Evolutionary conservation across 805 yeast genomes (phyloP).

Genomic region (Wickerhamomyces queroliae): DNA sequence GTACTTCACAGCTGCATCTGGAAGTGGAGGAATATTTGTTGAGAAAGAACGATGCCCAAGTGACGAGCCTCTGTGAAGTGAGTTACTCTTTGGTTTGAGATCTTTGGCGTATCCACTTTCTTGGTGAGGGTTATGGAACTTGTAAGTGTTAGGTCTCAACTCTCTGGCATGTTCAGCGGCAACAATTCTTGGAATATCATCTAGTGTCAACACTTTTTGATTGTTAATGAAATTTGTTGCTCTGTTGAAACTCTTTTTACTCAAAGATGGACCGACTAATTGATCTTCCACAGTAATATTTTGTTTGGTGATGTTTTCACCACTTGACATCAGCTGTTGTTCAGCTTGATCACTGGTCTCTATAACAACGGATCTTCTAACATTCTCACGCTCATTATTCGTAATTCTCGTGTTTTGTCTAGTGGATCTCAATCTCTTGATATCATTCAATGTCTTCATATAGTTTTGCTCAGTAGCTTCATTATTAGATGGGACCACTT

Average conservation of each 20-base stretch:
- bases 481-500: slow-evolving; percentile 9
- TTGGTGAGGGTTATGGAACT: slow-evolving; percentile 53
- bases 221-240: slow-evolving; percentile 70
- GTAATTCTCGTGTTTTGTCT: slow-evolving; percentile 59
- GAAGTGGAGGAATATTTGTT: slow-evolving; percentile 1
- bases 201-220: slow-evolving; percentile 83
- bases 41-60: slow-evolving; percentile 5
- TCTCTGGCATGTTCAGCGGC: slow-evolving; percentile 96
- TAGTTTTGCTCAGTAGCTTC: slow-evolving; percentile 43
- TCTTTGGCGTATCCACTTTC: slow-evolving; percentile 15
- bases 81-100: slow-evolving; percentile 15
- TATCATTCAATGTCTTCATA: slow-evolving; percentile 66
- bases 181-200: slow-evolving; percentile 94
- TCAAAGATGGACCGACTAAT: slow-evolving; percentile 49
- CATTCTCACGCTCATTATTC: slow-evolving; percentile 45
- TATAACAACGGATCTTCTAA: slow-evolving; percentile 63
- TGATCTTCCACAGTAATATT: slow-evolving; percentile 26
- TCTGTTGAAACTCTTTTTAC: slow-evolving; percentile 44
- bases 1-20: slow-evolving; percentile 35
- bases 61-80: slow-evolving; percentile 12
- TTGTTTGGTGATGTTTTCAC: slow-evolving; percentile 17
- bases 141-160: slow-evolving; percentile 86
- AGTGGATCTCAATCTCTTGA: slow-evolving; percentile 67
- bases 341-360: slow-evolving; percentile 22
- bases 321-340: slow-evolving; percentile 7